Evolutionary conservation across 1,284 basidiomycete species (phyloP), one percentile per base, ranked within the genome.

Genomic region (Apiotrichum sp.): DNA sequence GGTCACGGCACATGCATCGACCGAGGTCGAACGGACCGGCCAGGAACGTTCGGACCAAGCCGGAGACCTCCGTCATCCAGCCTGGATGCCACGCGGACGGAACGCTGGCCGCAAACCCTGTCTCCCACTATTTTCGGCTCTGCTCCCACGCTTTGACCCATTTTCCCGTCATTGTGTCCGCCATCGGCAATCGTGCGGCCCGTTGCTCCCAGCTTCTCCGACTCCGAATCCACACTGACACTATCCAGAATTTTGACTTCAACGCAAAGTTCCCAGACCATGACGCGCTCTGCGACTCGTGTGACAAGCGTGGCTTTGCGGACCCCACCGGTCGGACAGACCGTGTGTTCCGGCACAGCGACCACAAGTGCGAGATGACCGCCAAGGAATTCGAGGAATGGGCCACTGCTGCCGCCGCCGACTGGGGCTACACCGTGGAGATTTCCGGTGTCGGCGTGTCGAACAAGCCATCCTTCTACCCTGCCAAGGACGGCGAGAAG

Each of bases 351-450:
- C 69, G 93, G 22, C 72, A 97, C 70, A 72, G 78, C 22, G 93
- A 96, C 68, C 93, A 97, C 76, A 89, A 93, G 70, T 89, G 95
- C 66, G 93, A 97, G 74, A 95, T 89, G 88, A 95, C 89, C 0
- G 73, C 78, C 0, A 81, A 83, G 3, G 93, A 96, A 70, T 96
- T 93, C 71, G 70, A 75, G 34, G 65, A 68, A 8, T 96, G 89
- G 87, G 91, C 70, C 13, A 65, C 75, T 31, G 72, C 70, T 0
- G 80, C 79, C 3, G 88, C 87, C 1, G 73, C 73, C 8, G 81
- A 83, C 58, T 93, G 87, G 86, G 89, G 87, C 3, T 77, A 77
- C 65, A 60, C 61, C n/a, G 72, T 72, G 50, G 69, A 73, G 53
- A 57, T 75, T 11, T 67, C 66, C 10, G 75, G 75, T 39, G 73